A percentile compares a stretch with the other conserved stretches of the same genome.
These are phyloP conservation scores for Corylus heterophylla DNA, from an alignment of 306 rosid species.

Conservation along the genomic window DNA sequence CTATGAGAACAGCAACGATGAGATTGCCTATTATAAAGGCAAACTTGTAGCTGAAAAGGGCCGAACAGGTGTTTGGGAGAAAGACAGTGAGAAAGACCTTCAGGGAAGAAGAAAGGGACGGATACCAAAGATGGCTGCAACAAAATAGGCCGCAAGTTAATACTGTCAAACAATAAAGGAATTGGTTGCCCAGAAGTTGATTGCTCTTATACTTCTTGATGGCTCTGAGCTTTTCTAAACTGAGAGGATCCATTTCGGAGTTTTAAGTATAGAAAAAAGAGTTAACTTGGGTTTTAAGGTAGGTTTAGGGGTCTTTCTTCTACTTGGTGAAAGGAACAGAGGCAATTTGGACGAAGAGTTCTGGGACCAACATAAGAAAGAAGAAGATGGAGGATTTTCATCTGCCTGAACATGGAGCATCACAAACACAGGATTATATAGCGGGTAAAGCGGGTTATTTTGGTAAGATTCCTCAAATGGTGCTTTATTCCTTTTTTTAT, in stretches of 20 bases:
- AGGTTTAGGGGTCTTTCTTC: conserved; percentile 1
- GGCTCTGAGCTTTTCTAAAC: conserved; percentile 25
- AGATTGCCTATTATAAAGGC: conserved; percentile 51
- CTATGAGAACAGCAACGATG: conserved; percentile 42
- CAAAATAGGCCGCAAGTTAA: conserved; percentile 27
- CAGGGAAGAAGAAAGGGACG: conserved; percentile 29
- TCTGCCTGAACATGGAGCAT: conserved; percentile 24
- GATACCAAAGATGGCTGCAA: conserved; percentile 39
- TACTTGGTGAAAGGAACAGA: not conserved
- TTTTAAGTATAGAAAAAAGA: not conserved
- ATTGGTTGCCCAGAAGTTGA: conserved; percentile 18
- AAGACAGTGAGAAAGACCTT: conserved; percentile 23
- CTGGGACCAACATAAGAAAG: not conserved
- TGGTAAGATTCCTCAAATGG: conserved; percentile 31
- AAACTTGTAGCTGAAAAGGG: conserved; percentile 40
- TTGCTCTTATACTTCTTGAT: conserved; percentile 24
- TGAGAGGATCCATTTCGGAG: conserved; percentile 40
- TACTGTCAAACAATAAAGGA: conserved; percentile 27
- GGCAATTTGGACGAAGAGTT: not conserved
- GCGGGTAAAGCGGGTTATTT: conserved; percentile 22
- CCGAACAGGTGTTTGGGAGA: conserved; percentile 21
- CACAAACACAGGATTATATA: conserved; percentile 33
- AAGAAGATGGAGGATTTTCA: conserved; percentile 8
- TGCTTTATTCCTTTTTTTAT: conserved; percentile 33
- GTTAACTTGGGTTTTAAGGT: conserved; percentile 1